A percentile compares a stretch with the other conserved stretches of the same genome.
These are phyloP conservation scores for Jaapia argillacea DNA, from an alignment of 768 basidiomycete genomes.

Conservation along the genomic window DNA sequence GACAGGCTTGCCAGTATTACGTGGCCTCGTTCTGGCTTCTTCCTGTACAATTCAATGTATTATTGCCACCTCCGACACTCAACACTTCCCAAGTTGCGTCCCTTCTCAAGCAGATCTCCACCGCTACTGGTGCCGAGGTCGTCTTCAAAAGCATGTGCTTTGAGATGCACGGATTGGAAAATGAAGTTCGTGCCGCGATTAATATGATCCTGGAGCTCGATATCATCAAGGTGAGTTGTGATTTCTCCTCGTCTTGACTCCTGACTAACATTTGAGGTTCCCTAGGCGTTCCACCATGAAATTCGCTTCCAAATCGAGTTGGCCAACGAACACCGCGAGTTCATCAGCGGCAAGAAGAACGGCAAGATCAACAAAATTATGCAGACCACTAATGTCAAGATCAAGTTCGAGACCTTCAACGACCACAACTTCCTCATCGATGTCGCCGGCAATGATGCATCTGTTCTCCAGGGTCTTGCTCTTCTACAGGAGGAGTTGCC, in stretches of 20 bases:
- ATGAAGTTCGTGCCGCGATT: conserved; percentile 82
- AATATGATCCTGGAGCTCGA: conserved; percentile 85
- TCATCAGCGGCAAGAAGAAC: conserved; percentile 98
- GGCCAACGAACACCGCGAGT: conserved; percentile 95
- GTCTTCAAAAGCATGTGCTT: conserved; percentile 98
- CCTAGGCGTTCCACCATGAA: conserved; percentile 90
- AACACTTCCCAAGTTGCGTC: conserved; percentile 77
- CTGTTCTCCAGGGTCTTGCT: conserved; percentile 78
- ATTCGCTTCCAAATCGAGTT: conserved; percentile 98
- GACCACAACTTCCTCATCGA: conserved; percentile 94
- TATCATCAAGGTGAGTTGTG: conserved; percentile 65
- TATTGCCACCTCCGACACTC: conserved; percentile 73
- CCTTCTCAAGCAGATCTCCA: conserved; percentile 79
- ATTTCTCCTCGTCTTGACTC: not conserved
- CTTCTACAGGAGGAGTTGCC: conserved; percentile 96
- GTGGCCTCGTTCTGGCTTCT: conserved; percentile 97
- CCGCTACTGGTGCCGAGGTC: conserved; percentile 83
- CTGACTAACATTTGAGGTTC: not conserved
- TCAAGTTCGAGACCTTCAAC: conserved; percentile 98
- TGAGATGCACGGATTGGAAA: conserved; percentile 90
- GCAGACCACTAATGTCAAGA: conserved; percentile 94
- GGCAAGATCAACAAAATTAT: conserved; percentile 99
- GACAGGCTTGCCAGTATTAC: conserved; percentile 88
- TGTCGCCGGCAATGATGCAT: conserved; percentile 75
- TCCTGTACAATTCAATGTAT: conserved; percentile 87